Evolutionary conservation across 2,329 filamentous ascomycete genomes (phyloP).

Genomic region (Scedosporium aurantiacum): DNA sequence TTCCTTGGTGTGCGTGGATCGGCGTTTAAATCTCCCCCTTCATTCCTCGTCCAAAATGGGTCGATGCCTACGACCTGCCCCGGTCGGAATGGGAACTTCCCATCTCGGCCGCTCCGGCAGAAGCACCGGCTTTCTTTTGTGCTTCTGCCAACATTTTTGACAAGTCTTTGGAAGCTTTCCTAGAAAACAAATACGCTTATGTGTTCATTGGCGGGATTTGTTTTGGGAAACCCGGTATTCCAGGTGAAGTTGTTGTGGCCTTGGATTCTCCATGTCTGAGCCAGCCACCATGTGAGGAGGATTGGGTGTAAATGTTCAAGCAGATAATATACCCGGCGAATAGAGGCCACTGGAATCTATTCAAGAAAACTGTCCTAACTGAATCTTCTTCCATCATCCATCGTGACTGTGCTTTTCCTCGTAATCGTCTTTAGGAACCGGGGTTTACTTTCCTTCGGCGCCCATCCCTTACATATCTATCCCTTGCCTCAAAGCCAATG

Average conservation of each 20-base stretch:
- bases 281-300: constrained; percentile 3
- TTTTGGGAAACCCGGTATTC: not conserved
- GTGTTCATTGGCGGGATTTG: not conserved
- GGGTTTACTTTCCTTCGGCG: too few species aligned
- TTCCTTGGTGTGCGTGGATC: not conserved
- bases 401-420: not conserved
- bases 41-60: constrained; percentile 2
- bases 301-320: not conserved
- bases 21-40: not conserved
- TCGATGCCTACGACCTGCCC: constrained; percentile 2
- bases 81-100: not conserved
- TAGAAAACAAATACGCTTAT: not conserved
- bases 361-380: not conserved
- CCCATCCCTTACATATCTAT: too few species aligned
- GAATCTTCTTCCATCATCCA: not conserved
- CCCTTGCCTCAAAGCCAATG: too few species aligned
- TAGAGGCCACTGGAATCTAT: constrained; percentile 7
- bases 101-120: constrained; percentile 1
- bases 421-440: too few species aligned
- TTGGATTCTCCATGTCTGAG: not conserved
- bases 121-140: not conserved
- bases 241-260: not conserved
- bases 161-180: not conserved
- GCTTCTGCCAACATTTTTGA: not conserved
- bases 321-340: not conserved